These are phyloP conservation scores for Corymbia citriodora DNA, from an alignment of 441 rosid species.

Conservation along the genomic window DNA sequence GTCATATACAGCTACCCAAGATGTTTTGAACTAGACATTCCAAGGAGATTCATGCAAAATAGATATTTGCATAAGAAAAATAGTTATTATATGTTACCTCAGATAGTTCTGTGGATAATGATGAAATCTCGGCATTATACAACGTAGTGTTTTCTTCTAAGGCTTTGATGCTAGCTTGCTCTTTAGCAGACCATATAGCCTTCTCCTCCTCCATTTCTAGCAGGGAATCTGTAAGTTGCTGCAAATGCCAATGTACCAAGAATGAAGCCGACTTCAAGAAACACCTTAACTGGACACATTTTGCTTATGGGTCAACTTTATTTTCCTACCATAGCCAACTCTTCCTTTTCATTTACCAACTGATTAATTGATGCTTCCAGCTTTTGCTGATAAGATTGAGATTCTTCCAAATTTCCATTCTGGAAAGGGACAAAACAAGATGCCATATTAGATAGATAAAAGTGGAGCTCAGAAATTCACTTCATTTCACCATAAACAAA, in stretches of 20 bases:
- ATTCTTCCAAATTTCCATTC: slow-evolving; percentile 58
- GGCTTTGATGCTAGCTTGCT: slow-evolving; percentile 56
- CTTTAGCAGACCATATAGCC: slow-evolving; percentile 76
- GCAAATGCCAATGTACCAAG: slow-evolving; percentile 16
- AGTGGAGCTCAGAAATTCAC: neutral
- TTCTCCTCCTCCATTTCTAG: slow-evolving; percentile 93
- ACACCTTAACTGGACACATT: neutral
- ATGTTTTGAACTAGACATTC: neutral
- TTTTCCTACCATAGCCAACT: slow-evolving; percentile 70
- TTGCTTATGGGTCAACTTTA: neutral
- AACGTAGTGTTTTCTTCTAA: slow-evolving; percentile 52
- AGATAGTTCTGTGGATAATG: slow-evolving; percentile 39
- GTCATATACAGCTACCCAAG: neutral
- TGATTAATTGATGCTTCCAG: slow-evolving; percentile 44
- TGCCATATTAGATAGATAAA: neutral
- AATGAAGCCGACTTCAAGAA: neutral
- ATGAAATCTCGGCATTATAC: slow-evolving; percentile 31
- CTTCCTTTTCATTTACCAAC: slow-evolving; percentile 80
- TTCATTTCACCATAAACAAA: slow-evolving; percentile 1
- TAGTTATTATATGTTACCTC: slow-evolving; percentile 41
- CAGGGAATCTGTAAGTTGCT: slow-evolving; percentile 83
- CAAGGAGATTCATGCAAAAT: neutral
- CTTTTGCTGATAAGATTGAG: slow-evolving; percentile 44
- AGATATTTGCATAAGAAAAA: neutral
- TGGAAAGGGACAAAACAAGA: slow-evolving; percentile 18